phyloP scores from a whole-genome alignment of 2,329 filamentous ascomycete species.

The Fusarium buharicum region DNA sequence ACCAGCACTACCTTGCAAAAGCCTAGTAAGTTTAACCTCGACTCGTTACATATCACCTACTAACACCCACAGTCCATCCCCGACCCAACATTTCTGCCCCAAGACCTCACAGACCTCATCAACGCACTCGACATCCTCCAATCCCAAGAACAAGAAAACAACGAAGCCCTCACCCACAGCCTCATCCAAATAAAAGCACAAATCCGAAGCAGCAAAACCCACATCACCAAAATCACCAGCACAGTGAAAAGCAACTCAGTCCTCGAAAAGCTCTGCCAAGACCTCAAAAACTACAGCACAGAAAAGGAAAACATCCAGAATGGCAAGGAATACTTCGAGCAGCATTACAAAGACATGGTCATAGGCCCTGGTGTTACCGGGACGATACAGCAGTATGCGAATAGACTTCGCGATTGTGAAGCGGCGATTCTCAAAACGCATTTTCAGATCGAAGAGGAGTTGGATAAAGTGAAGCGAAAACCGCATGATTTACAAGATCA shows the following conservation, averaged over 20 bases:
- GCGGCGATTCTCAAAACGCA: rapidly evolving
- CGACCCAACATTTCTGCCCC: background rate
- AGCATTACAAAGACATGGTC: background rate
- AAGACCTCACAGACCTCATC: background rate
- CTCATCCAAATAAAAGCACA: background rate
- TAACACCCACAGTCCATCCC: background rate
- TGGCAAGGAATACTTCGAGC: background rate
- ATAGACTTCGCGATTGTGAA: background rate
- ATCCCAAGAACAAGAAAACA: background rate
- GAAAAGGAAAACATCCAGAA: background rate
- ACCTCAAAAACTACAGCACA: background rate
- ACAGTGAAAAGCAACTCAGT: background rate
- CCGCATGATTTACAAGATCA: background rate
- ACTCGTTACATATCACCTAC: background rate
- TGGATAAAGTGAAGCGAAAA: background rate
- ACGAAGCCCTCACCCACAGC: background rate
- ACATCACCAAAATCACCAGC: background rate
- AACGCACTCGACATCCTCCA: background rate
- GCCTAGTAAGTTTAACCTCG: background rate
- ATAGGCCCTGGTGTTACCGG: background rate
- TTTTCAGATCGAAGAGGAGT: background rate
- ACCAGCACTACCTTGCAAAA: background rate
- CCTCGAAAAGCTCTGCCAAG: background rate
- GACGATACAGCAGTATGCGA: too few species aligned
- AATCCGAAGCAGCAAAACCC: background rate